Evolutionary conservation across 257 asterid species (phyloP), one percentile per base, ranked within the genome.

Genomic region (Solanum lycopersicoides): DNA sequence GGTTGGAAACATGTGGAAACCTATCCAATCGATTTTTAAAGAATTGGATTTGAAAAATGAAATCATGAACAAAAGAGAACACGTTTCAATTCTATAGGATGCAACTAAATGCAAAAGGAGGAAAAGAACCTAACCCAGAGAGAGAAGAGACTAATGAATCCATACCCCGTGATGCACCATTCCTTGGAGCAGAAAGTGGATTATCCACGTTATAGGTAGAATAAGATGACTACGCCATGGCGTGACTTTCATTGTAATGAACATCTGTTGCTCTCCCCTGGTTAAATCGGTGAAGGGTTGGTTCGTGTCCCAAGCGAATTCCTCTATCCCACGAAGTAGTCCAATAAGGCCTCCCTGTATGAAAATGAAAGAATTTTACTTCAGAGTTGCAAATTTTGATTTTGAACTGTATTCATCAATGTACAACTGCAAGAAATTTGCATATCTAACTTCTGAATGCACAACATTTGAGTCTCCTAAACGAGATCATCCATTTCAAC

Each of bases 281-380:
- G 91, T 87, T 92, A 82, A 88, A 92, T 89, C 93, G 92, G 91
- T 93, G 95, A 83, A 72, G 44, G 7, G 94, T 20, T 25, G 37
- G 94, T 87, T 90, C 94, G 87, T 92, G 95, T 25, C 96, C 94
- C 75, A 93, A 87, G 44, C 98, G 86, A 92, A 97, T 90, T 97
- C 95, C 93, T 95, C 98, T 84, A 97, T 97, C 68, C 99, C 99
- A 84, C 98, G 89, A 73, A 97, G 98, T 86, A 97, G 92, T 83
- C 96, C 98, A 89, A 95, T 93, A 59, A 95, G 92, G 83, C 99
- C 99, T 60, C 97, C 99, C 95, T 96, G 82, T 88, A 92, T 12
- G 65, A 84, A 79, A 87, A 87, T 44, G 65, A 75, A 88, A 47
- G 56, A 47, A 45, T 45, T 45, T 45, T 45, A 16, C 18, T 12